Evolutionary conservation across 495 filamentous ascomycete genomes (phyloP), one percentile per base, ranked within the genome.

Genomic region (Collariella sp.): DNA sequence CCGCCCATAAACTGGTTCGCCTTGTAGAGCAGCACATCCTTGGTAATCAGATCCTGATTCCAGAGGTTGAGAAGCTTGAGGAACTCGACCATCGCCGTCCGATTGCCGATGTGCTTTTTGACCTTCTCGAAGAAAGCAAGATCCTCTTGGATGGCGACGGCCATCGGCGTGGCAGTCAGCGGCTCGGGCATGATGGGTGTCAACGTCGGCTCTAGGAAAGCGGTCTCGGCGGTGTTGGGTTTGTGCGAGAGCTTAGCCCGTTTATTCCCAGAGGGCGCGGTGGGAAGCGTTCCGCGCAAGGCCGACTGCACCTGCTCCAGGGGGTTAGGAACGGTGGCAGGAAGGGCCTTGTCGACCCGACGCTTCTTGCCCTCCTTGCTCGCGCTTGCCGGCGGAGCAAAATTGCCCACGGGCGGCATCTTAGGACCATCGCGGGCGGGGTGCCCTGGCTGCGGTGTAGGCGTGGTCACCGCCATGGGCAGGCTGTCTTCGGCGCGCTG

Each of bases 31-130:
- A 99, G 75, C 34, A 86, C 76, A 39, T 86, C 80, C 40, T 84
- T 86, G 61, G 89, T 88, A 55, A 99, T 89, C 11, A 97, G 73
- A 56, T 93, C 90, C 58, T 91, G 86, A 7, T 86, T 89, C 69
- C 88, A 97, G 24, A 99, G 76, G 54, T 96, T 96, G 71, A 91
- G 89, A 3, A 96, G 79, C 70, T 97, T 97, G 55, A 97, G 72
- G 68, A 97, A 97, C 62, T 99, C 94, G 57, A 84, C 89, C 74
- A 89, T 93, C 12, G 83, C 86, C 50, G 86, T 85, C 64, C 95
- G 88, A 66, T 97, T 97, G 36, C 82, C 82, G 55, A 99, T 87
- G 68, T 84, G 91, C 68, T 99, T 99, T 79, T 95, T 96, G 43
- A 93, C 89, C 13, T 89, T 83, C 44, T 99, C 94, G 55, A 99